These are phyloP conservation scores for Nicotiana paniculata DNA, from an alignment of 257 asterid genomes.

Conservation along the genomic window DNA sequence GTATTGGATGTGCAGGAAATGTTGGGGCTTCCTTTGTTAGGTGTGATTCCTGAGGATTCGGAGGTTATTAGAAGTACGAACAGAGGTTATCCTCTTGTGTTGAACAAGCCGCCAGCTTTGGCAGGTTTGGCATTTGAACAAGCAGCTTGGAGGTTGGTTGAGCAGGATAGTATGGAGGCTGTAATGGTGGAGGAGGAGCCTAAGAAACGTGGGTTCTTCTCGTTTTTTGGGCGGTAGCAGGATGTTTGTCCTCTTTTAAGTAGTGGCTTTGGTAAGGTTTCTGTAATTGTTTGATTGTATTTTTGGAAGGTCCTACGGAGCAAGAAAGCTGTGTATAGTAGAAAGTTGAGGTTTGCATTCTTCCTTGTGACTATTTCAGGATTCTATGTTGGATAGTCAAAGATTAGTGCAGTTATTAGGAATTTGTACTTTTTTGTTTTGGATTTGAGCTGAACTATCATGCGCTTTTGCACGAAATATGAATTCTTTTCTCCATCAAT, in stretches of 20 bases:
- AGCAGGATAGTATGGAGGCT: slow-evolving; percentile 97
- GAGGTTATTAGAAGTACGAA: slow-evolving; percentile 95
- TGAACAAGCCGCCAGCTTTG: slow-evolving; percentile 90
- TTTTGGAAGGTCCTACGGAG: background rate
- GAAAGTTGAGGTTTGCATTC: slow-evolving; percentile 22
- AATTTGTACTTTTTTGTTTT: slow-evolving; percentile 2
- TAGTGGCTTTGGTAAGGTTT: background rate
- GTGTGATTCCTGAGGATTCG: slow-evolving; percentile 84
- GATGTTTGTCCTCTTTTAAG: background rate
- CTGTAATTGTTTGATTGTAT: background rate
- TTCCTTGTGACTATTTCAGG: slow-evolving; percentile 15
- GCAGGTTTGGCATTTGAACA: slow-evolving; percentile 96
- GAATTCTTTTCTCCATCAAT: background rate
- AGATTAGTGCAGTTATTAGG: slow-evolving; percentile 3
- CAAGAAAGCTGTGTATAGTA: slow-evolving; percentile 32
- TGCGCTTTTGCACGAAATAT: background rate
- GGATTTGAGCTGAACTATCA: slow-evolving; percentile 10
- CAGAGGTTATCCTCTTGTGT: slow-evolving; percentile 78
- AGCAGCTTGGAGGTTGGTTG: slow-evolving; percentile 98
- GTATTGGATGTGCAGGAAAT: slow-evolving; percentile 92
- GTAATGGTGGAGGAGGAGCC: slow-evolving; percentile 96
- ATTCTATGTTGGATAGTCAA: slow-evolving; percentile 7
- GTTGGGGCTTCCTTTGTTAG: slow-evolving; percentile 86
- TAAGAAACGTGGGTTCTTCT: slow-evolving; percentile 86
- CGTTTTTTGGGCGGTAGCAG: slow-evolving; percentile 73